Conservation (phyloP, 805 yeast genomes). For the Lipomyces orientalis region DNA sequence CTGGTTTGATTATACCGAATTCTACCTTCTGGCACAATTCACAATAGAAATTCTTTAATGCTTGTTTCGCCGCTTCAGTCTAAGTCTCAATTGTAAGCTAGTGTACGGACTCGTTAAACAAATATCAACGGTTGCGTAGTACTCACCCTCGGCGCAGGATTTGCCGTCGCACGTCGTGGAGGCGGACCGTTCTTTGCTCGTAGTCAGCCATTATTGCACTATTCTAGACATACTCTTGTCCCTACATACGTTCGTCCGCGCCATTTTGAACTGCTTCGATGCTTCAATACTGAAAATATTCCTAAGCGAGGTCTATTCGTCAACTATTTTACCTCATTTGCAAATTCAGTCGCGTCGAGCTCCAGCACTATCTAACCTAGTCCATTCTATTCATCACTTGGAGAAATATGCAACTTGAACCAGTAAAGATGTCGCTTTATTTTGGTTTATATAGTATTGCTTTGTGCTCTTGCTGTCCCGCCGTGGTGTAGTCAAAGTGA, state of each 20-base stretch:
- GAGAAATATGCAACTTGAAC: neutral
- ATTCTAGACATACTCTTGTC: neutral
- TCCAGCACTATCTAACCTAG: no score
- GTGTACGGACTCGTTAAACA: neutral
- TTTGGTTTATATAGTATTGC: no score
- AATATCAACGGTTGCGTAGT: no score
- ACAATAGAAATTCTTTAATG: constrained; percentile 33
- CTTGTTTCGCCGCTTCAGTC: constrained; percentile 39
- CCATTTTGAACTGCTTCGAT: neutral
- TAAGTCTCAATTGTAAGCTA: neutral
- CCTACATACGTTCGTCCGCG: neutral
- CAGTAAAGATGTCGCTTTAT: no score
- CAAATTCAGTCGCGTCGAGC: neutral
- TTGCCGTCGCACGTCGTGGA: constrained; percentile 19
- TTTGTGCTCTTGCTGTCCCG: no score
- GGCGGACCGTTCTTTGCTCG: constrained; percentile 3
- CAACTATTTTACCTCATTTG: neutral
- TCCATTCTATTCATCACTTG: neutral
- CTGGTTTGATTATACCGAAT: neutral
- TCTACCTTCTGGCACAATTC: constrained; percentile 36
- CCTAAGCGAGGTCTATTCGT: neutral
- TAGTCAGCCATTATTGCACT: neutral
- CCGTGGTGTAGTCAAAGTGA: no score
- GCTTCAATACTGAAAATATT: neutral
- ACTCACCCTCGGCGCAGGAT: constrained; percentile 28